Evolutionary conservation across 371 early-diverging fungal species (phyloP), one percentile per base, ranked within the genome.

Genomic region (Apophysomyces sp.): DNA sequence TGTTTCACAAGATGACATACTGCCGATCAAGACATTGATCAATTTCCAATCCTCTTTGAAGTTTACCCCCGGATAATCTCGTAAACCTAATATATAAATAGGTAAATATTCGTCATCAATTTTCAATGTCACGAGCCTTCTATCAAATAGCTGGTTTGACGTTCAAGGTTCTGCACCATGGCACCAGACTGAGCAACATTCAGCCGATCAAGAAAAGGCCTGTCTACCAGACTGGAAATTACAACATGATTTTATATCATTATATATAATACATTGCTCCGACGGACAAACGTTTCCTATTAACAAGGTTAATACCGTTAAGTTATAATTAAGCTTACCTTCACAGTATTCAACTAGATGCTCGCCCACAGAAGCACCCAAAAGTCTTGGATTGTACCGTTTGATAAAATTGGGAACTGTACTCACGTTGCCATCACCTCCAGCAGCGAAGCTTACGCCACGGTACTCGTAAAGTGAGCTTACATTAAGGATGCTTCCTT

Each of bases 381-480:
- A 63, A 2, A 76, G 36, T 18, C 39, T 53, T 0, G 73, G 52
- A 34, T 69, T 72, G 64, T 76, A 80, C 49, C 72, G 62, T 26
- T 78, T 75, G 16, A 79, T 53, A 32, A 76, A 66, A 53, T 76
- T 82, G 2, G 79, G 73, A 13, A 82, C 28, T 3, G 78, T 79
- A n/a, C n/a, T n/a, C 0, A 69, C 41, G 7, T 78, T 76, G 53
- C 60, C 61, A 29, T 44, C 27, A 49, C 80, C 77, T 27, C 82
- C 82, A 53, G 80, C 82, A n/a, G 65, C 68, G 60, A 68, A 82
- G 55, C 80, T 79, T 11, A 76, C 61, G 0, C 80, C 80, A 60
- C 82, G 74, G 30, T 72, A 73, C 57, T 78, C 79, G 11, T 58
- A 55, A n/a, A 66, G 59, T 4, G 66, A 30, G 15, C 52, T 39